Percentiles rank a stretch among this genome's conserved stretches.
These are phyloP conservation scores for Coelastrella sp. DNA, from an alignment of 139 green algal species.

Conservation along the genomic window DNA sequence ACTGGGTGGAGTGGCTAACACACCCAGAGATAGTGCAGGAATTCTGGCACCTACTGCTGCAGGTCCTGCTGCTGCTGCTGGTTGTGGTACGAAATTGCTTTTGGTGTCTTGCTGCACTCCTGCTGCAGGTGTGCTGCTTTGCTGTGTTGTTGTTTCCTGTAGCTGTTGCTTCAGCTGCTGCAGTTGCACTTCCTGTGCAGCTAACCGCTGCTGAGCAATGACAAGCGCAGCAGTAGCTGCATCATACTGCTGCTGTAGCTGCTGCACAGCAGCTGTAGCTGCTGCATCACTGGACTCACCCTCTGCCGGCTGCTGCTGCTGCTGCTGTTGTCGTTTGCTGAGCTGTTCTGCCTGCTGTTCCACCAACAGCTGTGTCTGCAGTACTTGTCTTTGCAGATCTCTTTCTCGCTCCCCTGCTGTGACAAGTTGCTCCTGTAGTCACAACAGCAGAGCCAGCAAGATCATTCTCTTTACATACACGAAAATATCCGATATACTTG, in stretches of 20 bases:
- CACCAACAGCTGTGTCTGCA: conserved; percentile 53
- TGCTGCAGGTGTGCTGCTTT: not conserved
- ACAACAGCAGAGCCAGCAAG: not conserved
- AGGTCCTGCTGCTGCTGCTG: conserved; percentile 4
- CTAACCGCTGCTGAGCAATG: conserved; percentile 16
- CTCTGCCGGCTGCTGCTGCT: not conserved
- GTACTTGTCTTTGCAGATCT: conserved; percentile 58
- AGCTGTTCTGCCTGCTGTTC: conserved; percentile 43
- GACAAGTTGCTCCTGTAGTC: conserved; percentile 67
- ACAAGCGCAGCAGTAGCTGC: conserved; percentile 43
- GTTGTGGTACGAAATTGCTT: not conserved
- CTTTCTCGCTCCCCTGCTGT: conserved; percentile 54
- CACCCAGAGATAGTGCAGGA: not conserved
- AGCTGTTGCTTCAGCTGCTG: conserved; percentile 32
- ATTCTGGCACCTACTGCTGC: not conserved
- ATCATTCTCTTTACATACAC: too few species aligned
- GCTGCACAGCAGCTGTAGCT: not conserved
- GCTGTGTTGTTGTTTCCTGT: not conserved
- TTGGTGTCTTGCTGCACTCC: not conserved
- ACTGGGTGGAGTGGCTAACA: not conserved
- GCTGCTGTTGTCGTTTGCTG: not conserved
- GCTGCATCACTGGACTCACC: not conserved
- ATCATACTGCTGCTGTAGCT: conserved; percentile 46
- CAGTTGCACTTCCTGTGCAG: conserved; percentile 6
- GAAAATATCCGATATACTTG: too few species aligned